These are phyloP conservation scores for Suhomyces prunicola DNA, from an alignment of 805 yeast genomes.

Conservation along the genomic window DNA sequence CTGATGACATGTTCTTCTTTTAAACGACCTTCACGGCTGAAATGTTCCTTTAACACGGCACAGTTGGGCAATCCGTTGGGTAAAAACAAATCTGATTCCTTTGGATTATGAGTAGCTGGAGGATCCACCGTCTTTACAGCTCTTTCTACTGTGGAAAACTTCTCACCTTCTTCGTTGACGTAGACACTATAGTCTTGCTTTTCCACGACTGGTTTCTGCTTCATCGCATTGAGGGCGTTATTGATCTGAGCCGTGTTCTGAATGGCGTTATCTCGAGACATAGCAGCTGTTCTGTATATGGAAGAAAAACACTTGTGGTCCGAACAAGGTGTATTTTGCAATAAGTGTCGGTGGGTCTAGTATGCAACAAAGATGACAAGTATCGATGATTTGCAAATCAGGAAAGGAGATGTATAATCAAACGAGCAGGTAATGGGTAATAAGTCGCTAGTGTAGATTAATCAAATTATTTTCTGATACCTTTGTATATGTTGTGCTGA, in stretches of 20 bases:
- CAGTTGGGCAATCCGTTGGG: constrained; percentile 68
- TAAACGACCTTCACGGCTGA: constrained; percentile 77
- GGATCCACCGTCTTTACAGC: constrained; percentile 56
- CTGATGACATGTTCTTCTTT: constrained; percentile 64
- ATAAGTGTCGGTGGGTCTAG: background rate
- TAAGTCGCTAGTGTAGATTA: background rate
- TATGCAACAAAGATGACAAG: background rate
- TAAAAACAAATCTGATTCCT: constrained; percentile 64
- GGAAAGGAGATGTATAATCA: background rate
- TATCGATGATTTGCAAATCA: background rate
- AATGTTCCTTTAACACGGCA: constrained; percentile 68
- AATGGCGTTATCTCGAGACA: constrained; percentile 6
- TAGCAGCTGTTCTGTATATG: background rate
- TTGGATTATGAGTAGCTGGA: constrained; percentile 63
- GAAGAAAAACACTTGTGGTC: background rate
- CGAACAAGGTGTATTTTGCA: background rate
- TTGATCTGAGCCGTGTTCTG: constrained; percentile 55
- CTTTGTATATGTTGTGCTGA: background rate
- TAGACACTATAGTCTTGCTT: constrained; percentile 43
- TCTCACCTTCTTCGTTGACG: constrained; percentile 57
- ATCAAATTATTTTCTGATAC: background rate
- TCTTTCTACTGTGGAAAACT: constrained; percentile 55
- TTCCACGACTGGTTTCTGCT: constrained; percentile 33
- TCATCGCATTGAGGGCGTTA: constrained; percentile 62
- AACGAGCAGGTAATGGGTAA: background rate